Evolutionary conservation across 768 basidiomycete species (phyloP), one percentile per base, ranked within the genome.

Genomic region (Saitozyma sp.): DNA sequence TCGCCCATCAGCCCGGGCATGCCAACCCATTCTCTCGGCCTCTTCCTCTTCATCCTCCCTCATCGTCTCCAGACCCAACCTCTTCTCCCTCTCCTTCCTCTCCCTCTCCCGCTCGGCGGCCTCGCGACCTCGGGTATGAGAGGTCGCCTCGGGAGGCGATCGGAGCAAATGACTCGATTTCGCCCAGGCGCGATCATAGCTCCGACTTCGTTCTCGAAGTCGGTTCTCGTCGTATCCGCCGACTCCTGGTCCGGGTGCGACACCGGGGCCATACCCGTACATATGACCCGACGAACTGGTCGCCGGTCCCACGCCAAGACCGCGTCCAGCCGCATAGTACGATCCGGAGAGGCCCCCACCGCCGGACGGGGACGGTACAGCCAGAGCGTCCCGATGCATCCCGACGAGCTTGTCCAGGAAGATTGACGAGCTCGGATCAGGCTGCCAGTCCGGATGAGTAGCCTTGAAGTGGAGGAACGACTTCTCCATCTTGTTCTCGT

Each of bases 371-470:
- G 53, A 20, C 17, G 42, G 63, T 37, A 46, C 39, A 46, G 42
- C 20, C 2, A 41, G 39, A 16, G 14, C 56, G n/a, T 66, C 56
- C 11, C 54, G 64, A 56, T 76, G 68, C 43, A 69, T 43, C 9
- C 80, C 79, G 9, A 76, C 74, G 82, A 98, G 86, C 53, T 90
- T 86, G 66, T 85, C 89, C 57, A 98, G 86, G 78, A 92, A 97
- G 11, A 96, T 83, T 2, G 93, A 97, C 11, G 92, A 89, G 4
- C 90, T 85, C 0, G 92, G 92, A 75, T 99, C 94, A 0, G 95
- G 95, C 64, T 86, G 89, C 95, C 95, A 99, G 62, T 92, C 91
- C 10, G 95, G 95, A 80, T 97, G 91, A 0, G 92, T 89, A 49
- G 92, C 76, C 56, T 73, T 78, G 61, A 79, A 74, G 54, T 75